These are phyloP conservation scores for Monosporascus sp. DNA, from an alignment of 2,329 filamentous ascomycete genomes.

Conservation along the genomic window DNA sequence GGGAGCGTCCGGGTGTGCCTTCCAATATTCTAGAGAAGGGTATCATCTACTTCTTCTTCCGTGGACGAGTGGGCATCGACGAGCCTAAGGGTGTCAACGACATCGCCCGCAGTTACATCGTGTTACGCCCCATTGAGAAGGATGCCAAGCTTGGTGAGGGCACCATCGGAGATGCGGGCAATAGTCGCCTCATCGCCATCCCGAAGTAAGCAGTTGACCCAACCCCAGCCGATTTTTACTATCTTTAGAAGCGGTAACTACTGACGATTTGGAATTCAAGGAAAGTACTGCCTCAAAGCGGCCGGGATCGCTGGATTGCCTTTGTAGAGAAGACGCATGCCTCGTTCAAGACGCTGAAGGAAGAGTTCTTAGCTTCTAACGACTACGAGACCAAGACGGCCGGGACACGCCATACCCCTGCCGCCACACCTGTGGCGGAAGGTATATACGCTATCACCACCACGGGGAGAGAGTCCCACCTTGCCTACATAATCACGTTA, in stretches of 20 bases:
- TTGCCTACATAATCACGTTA: conserved; percentile 75
- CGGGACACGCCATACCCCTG: conserved; percentile 62
- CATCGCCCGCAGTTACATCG: conserved; percentile 71
- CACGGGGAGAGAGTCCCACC: conserved; percentile 65
- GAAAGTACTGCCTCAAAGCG: conserved; percentile 69
- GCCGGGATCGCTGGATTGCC: conserved; percentile 67
- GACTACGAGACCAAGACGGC: conserved; percentile 73
- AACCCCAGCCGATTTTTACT: not conserved
- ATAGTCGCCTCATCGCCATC: conserved; percentile 68
- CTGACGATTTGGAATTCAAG: not conserved
- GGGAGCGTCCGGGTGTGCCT: conserved; percentile 32
- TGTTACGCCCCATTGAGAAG: conserved; percentile 66
- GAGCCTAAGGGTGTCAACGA: conserved; percentile 65
- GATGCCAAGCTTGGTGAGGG: conserved; percentile 61
- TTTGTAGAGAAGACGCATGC: conserved; percentile 74
- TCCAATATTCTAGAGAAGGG: conserved; percentile 74
- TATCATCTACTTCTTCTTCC: conserved; percentile 86
- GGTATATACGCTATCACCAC: conserved; percentile 79
- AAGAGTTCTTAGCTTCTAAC: conserved; percentile 60
- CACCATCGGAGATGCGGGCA: conserved; percentile 44
- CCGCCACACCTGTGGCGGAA: conserved; percentile 72
- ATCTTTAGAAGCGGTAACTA: not conserved
- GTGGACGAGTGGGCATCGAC: conserved; percentile 68
- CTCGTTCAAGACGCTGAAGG: conserved; percentile 64
- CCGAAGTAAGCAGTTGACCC: conserved; percentile 51